Conservation (phyloP, 257 asterid species). For the Gentiana straminea region DNA sequence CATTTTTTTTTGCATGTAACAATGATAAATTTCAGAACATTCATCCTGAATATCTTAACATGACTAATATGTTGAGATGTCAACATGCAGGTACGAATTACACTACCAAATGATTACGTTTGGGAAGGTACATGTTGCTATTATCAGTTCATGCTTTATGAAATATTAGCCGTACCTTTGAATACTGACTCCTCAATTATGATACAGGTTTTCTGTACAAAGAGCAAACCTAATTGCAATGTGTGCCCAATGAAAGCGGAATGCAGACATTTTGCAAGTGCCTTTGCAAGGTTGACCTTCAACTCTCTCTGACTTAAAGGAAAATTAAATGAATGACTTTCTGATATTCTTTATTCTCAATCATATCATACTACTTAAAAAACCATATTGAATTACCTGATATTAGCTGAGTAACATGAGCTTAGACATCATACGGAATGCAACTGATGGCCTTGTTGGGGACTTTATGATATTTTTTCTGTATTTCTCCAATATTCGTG, state of each 20-base stretch:
- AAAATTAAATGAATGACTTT: not conserved
- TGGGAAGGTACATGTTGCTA: constrained; percentile 61
- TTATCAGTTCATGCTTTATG: constrained; percentile 1
- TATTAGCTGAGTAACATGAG: no score
- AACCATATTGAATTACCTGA: no score
- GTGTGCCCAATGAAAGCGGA: constrained; percentile 93
- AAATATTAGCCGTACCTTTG: constrained; percentile 4
- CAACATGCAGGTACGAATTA: constrained; percentile 72
- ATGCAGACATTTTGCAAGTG: constrained; percentile 96
- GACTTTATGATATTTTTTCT: not conserved
- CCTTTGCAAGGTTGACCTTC: constrained; percentile 78
- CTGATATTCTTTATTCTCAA: no score
- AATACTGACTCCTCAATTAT: not conserved
- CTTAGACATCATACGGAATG: no score
- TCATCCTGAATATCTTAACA: constrained; percentile 12
- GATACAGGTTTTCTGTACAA: constrained; percentile 93
- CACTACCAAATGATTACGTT: constrained; percentile 98
- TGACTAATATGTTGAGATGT: constrained; percentile 13
- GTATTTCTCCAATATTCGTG: not conserved
- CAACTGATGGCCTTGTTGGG: not conserved
- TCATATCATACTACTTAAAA: no score
- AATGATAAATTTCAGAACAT: constrained; percentile 7
- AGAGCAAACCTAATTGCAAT: constrained; percentile 88
- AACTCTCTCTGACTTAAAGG: constrained; percentile 10
- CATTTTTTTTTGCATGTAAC: constrained; percentile 1